These are phyloP conservation scores for Scleroderma citrinum DNA, from an alignment of 768 basidiomycete species.

Conservation along the genomic window DNA sequence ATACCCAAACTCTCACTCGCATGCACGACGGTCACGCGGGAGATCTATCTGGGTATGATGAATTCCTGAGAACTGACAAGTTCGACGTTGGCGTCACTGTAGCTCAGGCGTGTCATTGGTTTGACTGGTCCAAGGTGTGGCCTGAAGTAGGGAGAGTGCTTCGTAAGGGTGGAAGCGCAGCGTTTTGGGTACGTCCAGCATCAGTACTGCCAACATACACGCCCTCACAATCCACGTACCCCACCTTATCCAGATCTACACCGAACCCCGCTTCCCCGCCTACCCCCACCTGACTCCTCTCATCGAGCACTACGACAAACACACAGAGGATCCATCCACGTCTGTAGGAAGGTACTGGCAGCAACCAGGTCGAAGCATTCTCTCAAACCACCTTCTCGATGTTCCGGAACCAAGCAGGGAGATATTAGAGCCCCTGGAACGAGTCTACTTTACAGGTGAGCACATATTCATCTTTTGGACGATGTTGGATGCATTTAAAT, in stretches of 20 bases:
- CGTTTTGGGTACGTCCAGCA: slow-evolving; percentile 58
- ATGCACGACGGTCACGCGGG: too few relatives aligned
- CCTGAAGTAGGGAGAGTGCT: slow-evolving; percentile 58
- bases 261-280: slow-evolving; percentile 59
- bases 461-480: background rate
- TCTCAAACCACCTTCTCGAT: slow-evolving; percentile 62
- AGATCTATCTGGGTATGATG: too few relatives aligned
- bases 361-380: slow-evolving; percentile 67
- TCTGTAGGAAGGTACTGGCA: slow-evolving; percentile 71
- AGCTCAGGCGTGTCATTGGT: slow-evolving; percentile 85
- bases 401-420: slow-evolving; percentile 48
- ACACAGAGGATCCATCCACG: slow-evolving; percentile 36
- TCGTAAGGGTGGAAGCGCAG: slow-evolving; percentile 56
- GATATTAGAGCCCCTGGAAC: slow-evolving; percentile 38
- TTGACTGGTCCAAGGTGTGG: slow-evolving; percentile 69
- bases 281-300: slow-evolving; percentile 51
- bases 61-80: background rate
- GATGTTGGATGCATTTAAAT: too few relatives aligned
- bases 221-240: background rate
- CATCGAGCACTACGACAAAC: slow-evolving; percentile 60
- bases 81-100: background rate
- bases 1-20: too few relatives aligned
- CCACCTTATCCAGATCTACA: slow-evolving; percentile 41
- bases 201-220: background rate
- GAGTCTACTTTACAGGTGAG: slow-evolving; percentile 57